Percentiles rank a stretch among this genome's conserved stretches.
Conservation (phyloP, 2,329 filamentous ascomycete species). For the Fusarium pseudocircinatum region DNA sequence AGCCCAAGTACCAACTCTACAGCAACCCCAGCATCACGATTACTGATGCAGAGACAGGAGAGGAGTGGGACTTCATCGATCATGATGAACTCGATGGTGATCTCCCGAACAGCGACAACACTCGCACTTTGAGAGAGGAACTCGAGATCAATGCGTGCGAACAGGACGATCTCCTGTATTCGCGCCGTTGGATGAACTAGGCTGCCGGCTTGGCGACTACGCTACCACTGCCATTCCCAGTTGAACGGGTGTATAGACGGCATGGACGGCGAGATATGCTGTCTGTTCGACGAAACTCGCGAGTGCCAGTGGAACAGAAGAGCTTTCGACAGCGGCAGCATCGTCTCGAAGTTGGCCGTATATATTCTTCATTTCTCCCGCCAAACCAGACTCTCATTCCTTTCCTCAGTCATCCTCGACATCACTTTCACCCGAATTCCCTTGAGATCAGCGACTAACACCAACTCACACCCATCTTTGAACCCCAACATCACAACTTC, state of each 20-base stretch:
- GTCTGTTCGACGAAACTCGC: neutral
- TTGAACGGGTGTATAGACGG: fast-evolving
- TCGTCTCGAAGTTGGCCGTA: neutral
- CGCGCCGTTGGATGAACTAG: neutral
- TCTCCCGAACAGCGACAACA: neutral
- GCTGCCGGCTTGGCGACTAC: fast-evolving
- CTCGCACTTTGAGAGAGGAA: neutral
- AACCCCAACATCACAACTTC: no score
- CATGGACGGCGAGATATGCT: fast-evolving
- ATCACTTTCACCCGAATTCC: fast-evolving
- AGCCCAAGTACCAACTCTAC: neutral
- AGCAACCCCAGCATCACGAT: neutral
- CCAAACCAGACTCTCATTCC: neutral
- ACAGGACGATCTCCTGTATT: neutral
- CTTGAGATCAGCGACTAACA: neutral
- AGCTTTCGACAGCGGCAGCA: neutral
- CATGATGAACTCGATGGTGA: neutral
- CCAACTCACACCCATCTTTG: neutral
- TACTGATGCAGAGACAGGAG: neutral
- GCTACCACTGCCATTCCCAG: fast-evolving
- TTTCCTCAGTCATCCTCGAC: neutral
- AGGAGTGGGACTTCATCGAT: neutral
- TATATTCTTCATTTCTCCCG: neutral
- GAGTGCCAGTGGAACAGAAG: neutral
- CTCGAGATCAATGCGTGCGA: neutral